phyloP scores from a whole-genome alignment of 2,329 filamentous ascomycete species.

The Talaromyces sp. region DNA sequence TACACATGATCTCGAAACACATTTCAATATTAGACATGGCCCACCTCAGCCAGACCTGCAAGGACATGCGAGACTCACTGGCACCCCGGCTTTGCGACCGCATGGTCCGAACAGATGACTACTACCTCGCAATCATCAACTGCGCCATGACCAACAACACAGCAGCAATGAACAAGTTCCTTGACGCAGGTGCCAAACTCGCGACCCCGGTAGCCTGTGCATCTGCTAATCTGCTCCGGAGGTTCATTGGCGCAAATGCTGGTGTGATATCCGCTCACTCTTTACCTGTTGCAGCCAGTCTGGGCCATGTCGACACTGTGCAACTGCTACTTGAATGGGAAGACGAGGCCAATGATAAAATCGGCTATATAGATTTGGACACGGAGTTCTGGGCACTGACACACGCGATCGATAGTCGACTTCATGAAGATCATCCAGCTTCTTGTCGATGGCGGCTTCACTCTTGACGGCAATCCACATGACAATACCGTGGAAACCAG shows the following conservation, averaged over 20 bases:
- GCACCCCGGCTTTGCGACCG: no score
- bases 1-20: no score
- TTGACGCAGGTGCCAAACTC: not conserved
- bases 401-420: not conserved
- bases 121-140: no score
- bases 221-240: no score
- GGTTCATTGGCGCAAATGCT: not conserved
- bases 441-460: not conserved
- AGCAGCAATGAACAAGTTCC: not conserved
- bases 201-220: no score
- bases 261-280: not conserved
- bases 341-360: not conserved
- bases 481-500: not conserved
- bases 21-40: no score
- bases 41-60: no score
- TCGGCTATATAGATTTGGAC: rapidly evolving
- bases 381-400: not conserved
- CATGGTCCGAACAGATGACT: no score
- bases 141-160: no score
- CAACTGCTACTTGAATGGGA: not conserved
- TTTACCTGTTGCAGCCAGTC: not conserved
- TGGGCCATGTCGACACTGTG: not conserved
- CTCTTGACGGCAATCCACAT: not conserved
- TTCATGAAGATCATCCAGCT: not conserved
- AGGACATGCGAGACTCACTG: no score